These are phyloP conservation scores for Leccinum rimulosum DNA, from an alignment of 768 basidiomycete genomes.

Conservation along the genomic window DNA sequence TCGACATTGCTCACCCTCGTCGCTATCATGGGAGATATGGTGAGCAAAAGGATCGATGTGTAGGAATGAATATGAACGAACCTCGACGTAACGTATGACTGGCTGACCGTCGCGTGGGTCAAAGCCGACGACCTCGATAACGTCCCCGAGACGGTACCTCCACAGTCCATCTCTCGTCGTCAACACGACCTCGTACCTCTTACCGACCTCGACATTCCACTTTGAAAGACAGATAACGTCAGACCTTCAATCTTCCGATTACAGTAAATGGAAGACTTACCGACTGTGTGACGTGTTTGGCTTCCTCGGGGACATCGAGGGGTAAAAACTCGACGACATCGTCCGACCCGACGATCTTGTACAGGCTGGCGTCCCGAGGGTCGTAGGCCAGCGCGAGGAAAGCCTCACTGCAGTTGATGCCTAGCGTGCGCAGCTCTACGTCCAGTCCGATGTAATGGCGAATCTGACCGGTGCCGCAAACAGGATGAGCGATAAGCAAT, in stretches of 20 bases:
- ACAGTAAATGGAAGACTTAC: conserved; percentile 1
- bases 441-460: conserved; percentile 18
- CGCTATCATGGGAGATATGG: conserved; percentile 5
- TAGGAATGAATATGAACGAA: background rate
- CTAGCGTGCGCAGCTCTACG: conserved; percentile 18
- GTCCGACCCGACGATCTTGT: conserved; percentile 25
- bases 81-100: conserved; percentile 24
- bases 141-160: conserved; percentile 23
- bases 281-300: conserved; percentile 17
- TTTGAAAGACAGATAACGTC: background rate
- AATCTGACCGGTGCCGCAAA: conserved; percentile 6
- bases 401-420: conserved; percentile 24
- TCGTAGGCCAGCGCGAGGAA: conserved; percentile 24
- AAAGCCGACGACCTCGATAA: conserved; percentile 24
- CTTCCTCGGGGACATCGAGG: conserved; percentile 21
- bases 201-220: conserved; percentile 21
- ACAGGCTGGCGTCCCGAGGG: conserved; percentile 19
- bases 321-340: conserved; percentile 24
- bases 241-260: too few species aligned
- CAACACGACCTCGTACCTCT: conserved; percentile 20
- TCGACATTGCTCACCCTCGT: conserved; percentile 17
- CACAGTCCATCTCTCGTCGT: conserved; percentile 27
- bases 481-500: background rate
- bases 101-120: conserved; percentile 22
- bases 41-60: background rate